A percentile compares a stretch with the other conserved stretches of the same genome.
These are phyloP conservation scores for Tuber indicum DNA, from an alignment of 495 filamentous ascomycete species.

Conservation along the genomic window DNA sequence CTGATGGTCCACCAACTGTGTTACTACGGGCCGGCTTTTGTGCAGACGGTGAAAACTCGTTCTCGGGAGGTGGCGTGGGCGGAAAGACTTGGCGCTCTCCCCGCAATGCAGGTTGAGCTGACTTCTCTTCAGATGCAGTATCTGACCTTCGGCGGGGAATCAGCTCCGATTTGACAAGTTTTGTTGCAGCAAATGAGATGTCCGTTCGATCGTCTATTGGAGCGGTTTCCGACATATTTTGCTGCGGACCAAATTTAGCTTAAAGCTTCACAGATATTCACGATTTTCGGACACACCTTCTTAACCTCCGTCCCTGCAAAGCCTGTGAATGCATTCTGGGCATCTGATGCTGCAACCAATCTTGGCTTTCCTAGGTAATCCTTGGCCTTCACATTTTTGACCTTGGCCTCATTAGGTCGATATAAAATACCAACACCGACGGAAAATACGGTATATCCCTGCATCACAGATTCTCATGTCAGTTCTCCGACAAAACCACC, in stretches of 20 bases:
- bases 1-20: constrained; percentile 45
- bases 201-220: constrained; percentile 71
- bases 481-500: background rate
- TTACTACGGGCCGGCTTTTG: constrained; percentile 36
- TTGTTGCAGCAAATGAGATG: constrained; percentile 81
- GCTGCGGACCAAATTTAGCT: constrained; percentile 23
- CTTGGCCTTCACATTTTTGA: constrained; percentile 93
- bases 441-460: constrained; percentile 99
- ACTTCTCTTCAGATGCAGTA: constrained; percentile 24
- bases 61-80: constrained; percentile 89
- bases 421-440: constrained; percentile 95
- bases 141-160: constrained; percentile 48
- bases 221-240: constrained; percentile 37
- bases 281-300: constrained; percentile 45
- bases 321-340: constrained; percentile 66
- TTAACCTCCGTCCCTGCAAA: constrained; percentile 70
- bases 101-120: constrained; percentile 16
- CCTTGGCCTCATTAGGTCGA: constrained; percentile 92
- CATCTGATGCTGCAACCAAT: constrained; percentile 85
- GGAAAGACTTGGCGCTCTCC: constrained; percentile 78
- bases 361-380: constrained; percentile 94
- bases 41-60: constrained; percentile 47
- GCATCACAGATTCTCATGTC: constrained; percentile 27
- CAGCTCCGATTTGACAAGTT: constrained; percentile 79
- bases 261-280: background rate